Evolutionary conservation across 306 rosid genomes (phyloP).

Genomic region (Morella rubra): DNA sequence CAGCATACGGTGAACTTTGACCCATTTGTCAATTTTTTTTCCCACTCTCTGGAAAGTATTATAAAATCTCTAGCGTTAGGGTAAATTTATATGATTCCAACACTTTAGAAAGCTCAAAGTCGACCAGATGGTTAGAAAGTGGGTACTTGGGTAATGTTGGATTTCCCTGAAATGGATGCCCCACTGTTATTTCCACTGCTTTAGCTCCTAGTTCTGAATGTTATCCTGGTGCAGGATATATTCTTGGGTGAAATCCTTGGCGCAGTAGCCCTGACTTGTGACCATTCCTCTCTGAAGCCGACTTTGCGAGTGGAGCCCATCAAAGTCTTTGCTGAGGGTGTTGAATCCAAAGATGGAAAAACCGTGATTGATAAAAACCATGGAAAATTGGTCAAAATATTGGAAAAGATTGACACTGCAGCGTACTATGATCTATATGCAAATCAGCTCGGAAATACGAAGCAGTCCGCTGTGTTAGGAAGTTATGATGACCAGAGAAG

Average conservation of each 20-base stretch:
- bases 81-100: too few species aligned
- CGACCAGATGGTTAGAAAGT: neutral
- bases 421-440: constrained; percentile 49
- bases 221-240: constrained; percentile 49
- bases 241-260: constrained; percentile 84
- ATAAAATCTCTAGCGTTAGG: neutral
- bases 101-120: neutral
- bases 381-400: constrained; percentile 59
- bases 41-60: too few species aligned
- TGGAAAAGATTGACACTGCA: constrained; percentile 43
- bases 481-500: constrained; percentile 63
- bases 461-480: constrained; percentile 66
- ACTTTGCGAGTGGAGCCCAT: constrained; percentile 44
- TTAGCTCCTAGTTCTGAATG: constrained; percentile 1
- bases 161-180: neutral
- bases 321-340: constrained; percentile 52
- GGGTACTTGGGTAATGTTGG: neutral
- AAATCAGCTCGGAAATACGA: constrained; percentile 47
- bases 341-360: constrained; percentile 63
- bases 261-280: constrained; percentile 45
- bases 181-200: constrained; percentile 4
- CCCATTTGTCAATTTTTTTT: too few species aligned
- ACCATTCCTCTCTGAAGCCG: constrained; percentile 32
- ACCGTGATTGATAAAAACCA: constrained; percentile 38
- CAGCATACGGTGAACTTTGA: constrained; percentile 60